Evolutionary conservation across 2,329 filamentous ascomycete species (phyloP), one percentile per base, ranked within the genome.

Genomic region (Lachnellula arida): DNA sequence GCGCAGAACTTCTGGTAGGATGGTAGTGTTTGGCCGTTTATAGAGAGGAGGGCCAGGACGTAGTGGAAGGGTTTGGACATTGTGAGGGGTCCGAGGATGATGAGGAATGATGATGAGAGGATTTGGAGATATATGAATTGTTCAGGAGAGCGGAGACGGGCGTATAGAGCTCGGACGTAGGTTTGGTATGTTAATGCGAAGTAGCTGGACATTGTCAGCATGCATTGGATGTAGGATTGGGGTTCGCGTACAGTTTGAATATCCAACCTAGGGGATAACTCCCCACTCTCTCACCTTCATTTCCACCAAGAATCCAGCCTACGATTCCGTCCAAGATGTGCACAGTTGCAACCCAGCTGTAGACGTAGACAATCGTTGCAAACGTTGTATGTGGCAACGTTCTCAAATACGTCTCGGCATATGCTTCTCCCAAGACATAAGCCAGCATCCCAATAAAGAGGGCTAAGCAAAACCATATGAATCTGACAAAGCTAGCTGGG

Each of bases 121-220:
- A 83, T 71, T 69, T 88, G 85, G 39, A 88, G 81, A 61, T 81
- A 76, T 55, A 87, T 76, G 72, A 88, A 88, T 70, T 87, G 84
- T 40, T 75, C 71, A 0, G 84, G 85, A 5, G 81, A 84, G 59
- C 85, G 83, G 14, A 88, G 78, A 17, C 85, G 82, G 14, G 85
- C 85, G 67, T 88, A 88, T 56, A 88, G 71, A 11, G 85, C 83
- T 51, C 85, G 82, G 12, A 88, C 85, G 70, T 87, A 88, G 4
- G 84, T 87, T 71, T 88, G 84, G 70, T 88, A 88, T 5, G 85
- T 88, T 51, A 87, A 72, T 75, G 82, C 82, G 68, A 86, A 87
- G 70, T 86, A 86, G 22, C 66, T 63, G 46, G 5, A 25, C 22
- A 3, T 44, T 46, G 46, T 62, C 32, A 60, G 55, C 44, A 25